Percentiles rank a stretch among this genome's conserved stretches.
These are phyloP conservation scores for Bolboschoenoplectus hybrid DNA, from an alignment of 202 grass and related monocot genomes.

Conservation along the genomic window DNA sequence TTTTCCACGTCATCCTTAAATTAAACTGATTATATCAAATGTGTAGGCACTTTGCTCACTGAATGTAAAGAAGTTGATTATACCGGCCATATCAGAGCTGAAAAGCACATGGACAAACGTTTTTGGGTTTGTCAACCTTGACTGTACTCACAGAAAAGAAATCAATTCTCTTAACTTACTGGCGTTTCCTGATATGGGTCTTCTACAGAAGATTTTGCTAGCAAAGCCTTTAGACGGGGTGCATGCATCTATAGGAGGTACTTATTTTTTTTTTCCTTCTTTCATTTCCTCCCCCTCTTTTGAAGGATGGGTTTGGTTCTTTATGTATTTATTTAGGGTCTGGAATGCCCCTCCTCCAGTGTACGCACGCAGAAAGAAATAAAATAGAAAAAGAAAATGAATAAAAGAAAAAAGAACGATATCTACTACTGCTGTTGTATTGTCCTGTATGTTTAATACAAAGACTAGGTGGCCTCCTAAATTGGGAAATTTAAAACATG, in stretches of 20 bases:
- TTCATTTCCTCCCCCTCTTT: not conserved
- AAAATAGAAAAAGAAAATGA: not conserved
- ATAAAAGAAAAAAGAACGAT: not conserved
- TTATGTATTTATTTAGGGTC: slow-evolving; percentile 16
- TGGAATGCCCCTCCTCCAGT: not conserved
- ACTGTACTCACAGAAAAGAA: slow-evolving; percentile 57
- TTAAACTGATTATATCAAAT: slow-evolving; percentile 43
- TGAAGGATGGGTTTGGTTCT: not conserved
- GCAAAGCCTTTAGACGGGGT: slow-evolving; percentile 43
- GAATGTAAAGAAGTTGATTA: slow-evolving; percentile 62
- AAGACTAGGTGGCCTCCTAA: not conserved
- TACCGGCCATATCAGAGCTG: slow-evolving; percentile 74
- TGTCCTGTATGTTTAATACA: not conserved
- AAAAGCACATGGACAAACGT: slow-evolving; percentile 76
- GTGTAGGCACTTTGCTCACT: slow-evolving; percentile 62
- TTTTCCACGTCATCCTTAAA: slow-evolving; percentile 35
- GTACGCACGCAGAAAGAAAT: not conserved
- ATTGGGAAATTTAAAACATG: not conserved
- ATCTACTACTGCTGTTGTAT: not conserved
- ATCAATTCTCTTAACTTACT: slow-evolving; percentile 68
- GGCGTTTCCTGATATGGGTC: slow-evolving; percentile 76
- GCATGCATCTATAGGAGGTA: slow-evolving; percentile 52
- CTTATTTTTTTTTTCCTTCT: slow-evolving; percentile 12
- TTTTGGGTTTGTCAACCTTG: slow-evolving; percentile 81
- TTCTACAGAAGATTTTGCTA: slow-evolving; percentile 71